Conservation (phyloP, 73 alveolate genomes). For the Blepharisma japonicum region DNA sequence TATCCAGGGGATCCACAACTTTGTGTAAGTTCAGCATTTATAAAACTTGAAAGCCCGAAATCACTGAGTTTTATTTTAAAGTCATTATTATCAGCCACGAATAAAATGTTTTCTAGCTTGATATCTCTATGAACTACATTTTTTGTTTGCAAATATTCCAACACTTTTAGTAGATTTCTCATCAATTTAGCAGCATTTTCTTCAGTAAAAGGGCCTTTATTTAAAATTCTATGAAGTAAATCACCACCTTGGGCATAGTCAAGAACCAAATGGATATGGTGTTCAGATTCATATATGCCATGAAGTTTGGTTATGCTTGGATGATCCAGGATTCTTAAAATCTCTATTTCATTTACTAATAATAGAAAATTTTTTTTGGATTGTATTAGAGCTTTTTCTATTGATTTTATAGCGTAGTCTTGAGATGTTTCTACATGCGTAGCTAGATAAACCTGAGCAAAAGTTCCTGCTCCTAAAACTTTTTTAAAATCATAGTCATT, state of each 20-base stretch:
- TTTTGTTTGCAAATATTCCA: constrained; percentile 23
- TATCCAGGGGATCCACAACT: constrained; percentile 74
- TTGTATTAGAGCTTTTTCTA: too few species aligned
- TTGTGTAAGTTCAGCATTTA: too few species aligned
- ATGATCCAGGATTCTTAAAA: constrained; percentile 27
- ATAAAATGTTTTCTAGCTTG: constrained; percentile 33
- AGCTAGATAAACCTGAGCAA: constrained; percentile 72
- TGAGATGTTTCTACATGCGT: constrained; percentile 28
- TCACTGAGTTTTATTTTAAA: neutral
- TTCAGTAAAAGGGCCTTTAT: constrained; percentile 41
- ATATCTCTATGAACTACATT: constrained; percentile 39
- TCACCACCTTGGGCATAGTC: constrained; percentile 55
- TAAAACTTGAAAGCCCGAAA: constrained; percentile 49
- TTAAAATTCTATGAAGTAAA: constrained; percentile 36
- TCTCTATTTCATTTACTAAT: constrained; percentile 31
- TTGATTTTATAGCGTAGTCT: constrained; percentile 52
- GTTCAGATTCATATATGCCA: constrained; percentile 53
- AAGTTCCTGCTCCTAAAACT: constrained; percentile 77
- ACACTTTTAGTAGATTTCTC: constrained; percentile 25
- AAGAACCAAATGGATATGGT: constrained; percentile 37
- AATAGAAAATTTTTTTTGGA: too few species aligned
- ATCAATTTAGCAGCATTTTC: constrained; percentile 36
- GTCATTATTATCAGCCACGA: too few species aligned
- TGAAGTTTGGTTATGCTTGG: constrained; percentile 27
- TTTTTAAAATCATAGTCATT: constrained; percentile 26